Percentiles rank a stretch among this genome's conserved stretches.
Conservation (phyloP, 2,329 filamentous ascomycete species). For the Parafenestella ontariensis region DNA sequence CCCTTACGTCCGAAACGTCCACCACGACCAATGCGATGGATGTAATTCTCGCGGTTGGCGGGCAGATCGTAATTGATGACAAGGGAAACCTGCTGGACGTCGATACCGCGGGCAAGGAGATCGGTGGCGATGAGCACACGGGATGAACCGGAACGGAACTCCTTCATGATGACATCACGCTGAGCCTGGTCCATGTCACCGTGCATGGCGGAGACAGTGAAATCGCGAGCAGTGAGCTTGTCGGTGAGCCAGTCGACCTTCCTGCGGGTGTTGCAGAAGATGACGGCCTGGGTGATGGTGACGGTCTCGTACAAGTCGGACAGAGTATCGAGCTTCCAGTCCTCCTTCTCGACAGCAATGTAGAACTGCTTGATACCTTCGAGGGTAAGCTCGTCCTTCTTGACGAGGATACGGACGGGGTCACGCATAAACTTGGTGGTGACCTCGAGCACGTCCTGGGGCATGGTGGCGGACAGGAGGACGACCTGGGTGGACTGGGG, state of each 20-base stretch:
- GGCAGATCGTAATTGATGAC: conserved; percentile 99
- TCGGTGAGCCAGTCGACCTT: conserved; percentile 99
- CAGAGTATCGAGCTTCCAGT: conserved; percentile 99
- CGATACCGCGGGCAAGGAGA: conserved; percentile 97
- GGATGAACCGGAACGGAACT: conserved; percentile 98
- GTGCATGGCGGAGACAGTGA: conserved; percentile 99
- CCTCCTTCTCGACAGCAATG: conserved; percentile 99
- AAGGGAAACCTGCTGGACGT: conserved; percentile 98
- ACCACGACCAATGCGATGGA: conserved; percentile 99
- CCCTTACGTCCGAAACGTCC: conserved; percentile 99
- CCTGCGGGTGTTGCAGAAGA: conserved; percentile 99
- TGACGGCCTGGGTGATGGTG: conserved; percentile 99
- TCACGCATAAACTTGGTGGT: conserved; percentile 99
- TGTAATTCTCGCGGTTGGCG: conserved; percentile 99
- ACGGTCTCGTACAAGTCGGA: conserved; percentile 99
- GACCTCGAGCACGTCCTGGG: conserved; percentile 98
- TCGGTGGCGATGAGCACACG: conserved; percentile 99
- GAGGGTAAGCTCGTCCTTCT: conserved; percentile 99
- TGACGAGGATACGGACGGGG: conserved; percentile 97
- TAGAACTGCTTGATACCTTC: conserved; percentile 99
- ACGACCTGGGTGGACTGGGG: conserved; percentile 98
- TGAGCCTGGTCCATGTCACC: conserved; percentile 98
- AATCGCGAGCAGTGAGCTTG: conserved; percentile 98
- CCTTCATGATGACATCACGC: conserved; percentile 99
- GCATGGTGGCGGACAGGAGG: conserved; percentile 97